These are phyloP conservation scores for Westerdykella ornata DNA, from an alignment of 2,329 filamentous ascomycete genomes.

Conservation along the genomic window DNA sequence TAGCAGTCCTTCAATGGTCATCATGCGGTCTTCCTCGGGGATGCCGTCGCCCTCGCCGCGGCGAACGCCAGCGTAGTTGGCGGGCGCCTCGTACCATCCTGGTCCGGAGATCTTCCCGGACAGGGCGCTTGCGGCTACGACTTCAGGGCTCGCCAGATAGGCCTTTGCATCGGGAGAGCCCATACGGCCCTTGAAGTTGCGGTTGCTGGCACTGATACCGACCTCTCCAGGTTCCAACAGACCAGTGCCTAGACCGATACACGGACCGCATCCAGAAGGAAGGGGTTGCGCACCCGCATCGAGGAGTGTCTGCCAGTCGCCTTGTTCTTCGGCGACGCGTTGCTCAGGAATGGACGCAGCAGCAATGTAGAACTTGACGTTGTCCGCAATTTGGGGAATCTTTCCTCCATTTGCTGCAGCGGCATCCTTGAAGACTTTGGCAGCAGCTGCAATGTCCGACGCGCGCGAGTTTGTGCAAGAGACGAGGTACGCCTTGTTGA, in stretches of 20 bases:
- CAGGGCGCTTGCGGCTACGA: slow-evolving; percentile 84
- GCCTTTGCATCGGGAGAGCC: slow-evolving; percentile 71
- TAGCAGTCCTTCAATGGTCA: slow-evolving; percentile 62
- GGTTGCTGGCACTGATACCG: slow-evolving; percentile 75
- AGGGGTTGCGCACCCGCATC: slow-evolving; percentile 70
- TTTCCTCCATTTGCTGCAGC: slow-evolving; percentile 53
- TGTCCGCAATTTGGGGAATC: slow-evolving; percentile 62
- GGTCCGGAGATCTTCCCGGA: slow-evolving; percentile 66
- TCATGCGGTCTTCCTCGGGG: slow-evolving; percentile 56
- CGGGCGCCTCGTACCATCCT: slow-evolving; percentile 68
- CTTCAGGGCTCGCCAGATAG: slow-evolving; percentile 82
- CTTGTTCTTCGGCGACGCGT: slow-evolving; percentile 64
- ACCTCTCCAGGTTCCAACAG: slow-evolving; percentile 79
- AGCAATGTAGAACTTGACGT: slow-evolving; percentile 82
- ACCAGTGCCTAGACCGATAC: slow-evolving; percentile 77
- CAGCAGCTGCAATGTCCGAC: slow-evolving; percentile 75
- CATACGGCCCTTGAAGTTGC: slow-evolving; percentile 91
- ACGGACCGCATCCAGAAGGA: slow-evolving; percentile 71
- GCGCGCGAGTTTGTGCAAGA: slow-evolving; percentile 83
- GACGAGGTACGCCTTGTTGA: slow-evolving; percentile 82
- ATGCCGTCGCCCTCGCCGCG: slow-evolving; percentile 67
- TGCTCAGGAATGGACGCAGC: slow-evolving; percentile 79
- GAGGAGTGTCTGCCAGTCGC: slow-evolving; percentile 77
- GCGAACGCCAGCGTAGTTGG: slow-evolving; percentile 59
- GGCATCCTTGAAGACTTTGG: slow-evolving; percentile 76